Evolutionary conservation across 169 alveolate species (phyloP).

Genomic region (Ichthyophthirius multifiliis): DNA sequence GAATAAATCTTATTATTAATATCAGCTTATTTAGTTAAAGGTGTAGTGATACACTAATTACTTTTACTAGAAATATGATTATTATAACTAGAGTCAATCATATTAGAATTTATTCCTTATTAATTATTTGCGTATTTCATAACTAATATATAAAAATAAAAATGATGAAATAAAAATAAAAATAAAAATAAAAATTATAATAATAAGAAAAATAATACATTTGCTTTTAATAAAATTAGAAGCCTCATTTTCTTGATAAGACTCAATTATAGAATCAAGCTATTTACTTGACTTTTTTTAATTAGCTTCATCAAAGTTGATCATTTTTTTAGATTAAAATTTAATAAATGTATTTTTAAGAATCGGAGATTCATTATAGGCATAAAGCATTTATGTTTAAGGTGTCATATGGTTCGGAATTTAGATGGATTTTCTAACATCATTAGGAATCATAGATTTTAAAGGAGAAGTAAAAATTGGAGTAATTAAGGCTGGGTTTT

Average conservation of each 20-base stretch:
- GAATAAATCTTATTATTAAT: too few relatives aligned
- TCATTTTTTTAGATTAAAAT: neutral
- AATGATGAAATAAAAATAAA: too few relatives aligned
- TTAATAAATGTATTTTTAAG: neutral
- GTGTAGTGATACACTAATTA: too few relatives aligned
- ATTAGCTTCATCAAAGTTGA: constrained; percentile 13
- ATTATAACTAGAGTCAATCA: too few relatives aligned
- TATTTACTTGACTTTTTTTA: neutral
- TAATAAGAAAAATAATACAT: too few relatives aligned
- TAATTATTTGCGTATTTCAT: too few relatives aligned
- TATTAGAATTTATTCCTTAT: too few relatives aligned
- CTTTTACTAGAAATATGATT: too few relatives aligned
- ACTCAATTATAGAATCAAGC: neutral
- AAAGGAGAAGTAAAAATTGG: neutral
- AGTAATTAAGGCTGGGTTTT: neutral
- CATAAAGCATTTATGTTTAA: constrained; percentile 10
- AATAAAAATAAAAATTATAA: too few relatives aligned
- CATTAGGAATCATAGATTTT: neutral
- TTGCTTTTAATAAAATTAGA: neutral
- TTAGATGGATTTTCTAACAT: constrained; percentile 6
- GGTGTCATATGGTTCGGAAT: constrained; percentile 21
- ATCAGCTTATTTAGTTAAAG: too few relatives aligned
- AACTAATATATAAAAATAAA: too few relatives aligned
- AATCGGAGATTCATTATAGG: constrained; percentile 3
- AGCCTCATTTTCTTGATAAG: neutral